Evolutionary conservation across 495 filamentous ascomycete genomes (phyloP), one percentile per base, ranked within the genome.

Genomic region (Penicillium dipodomyicola): DNA sequence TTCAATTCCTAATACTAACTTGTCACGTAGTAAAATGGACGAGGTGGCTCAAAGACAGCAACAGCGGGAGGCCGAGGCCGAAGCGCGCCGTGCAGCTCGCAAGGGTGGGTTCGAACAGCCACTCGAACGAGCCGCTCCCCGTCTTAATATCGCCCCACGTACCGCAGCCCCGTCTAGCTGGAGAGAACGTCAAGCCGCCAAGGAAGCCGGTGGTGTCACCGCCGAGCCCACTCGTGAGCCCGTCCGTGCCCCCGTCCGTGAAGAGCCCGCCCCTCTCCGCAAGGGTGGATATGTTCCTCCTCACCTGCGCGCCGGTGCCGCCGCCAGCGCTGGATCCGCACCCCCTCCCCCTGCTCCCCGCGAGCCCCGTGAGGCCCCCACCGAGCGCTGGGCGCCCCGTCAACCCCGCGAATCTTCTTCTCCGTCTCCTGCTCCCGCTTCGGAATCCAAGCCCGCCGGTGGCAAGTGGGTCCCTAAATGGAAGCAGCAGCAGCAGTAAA

Each of bases 131-230:
- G 73, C 79, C 27, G 71, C 87, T 49, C 89, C 91, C 20, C 84
- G 83, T 58, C 80, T 95, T 67, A 77, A 79, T 55, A 78, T 96
- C 54, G 77, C 81, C 50, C 58, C 72, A 57, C 74, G 73, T 29
- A 65, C 72, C 4, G 39, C 22, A 27, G 85, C 84, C 65, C 85
- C 84, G 70, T 74, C 83, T 33, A 84, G 79, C 64, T 96, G 92
- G 92, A 87, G 92, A 73, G 92, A 96, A n/a, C 83, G 90, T 43
- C 77, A 89, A 71, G 88, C 87, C 44, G 84, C 84, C 59, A 91
- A 82, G 72, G 70, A 73, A 52, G 69, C 77, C 43, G 76, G 67
- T 41, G 62, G 61, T 58, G 59, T 62, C 27, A 59, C 73, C 44
- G 44, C 65, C 56, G 59, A 64, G 60, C 17, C 70, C 30, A 20